Evolutionary conservation across 805 yeast species (phyloP).

Genomic region (Ogataea zsoltii): DNA sequence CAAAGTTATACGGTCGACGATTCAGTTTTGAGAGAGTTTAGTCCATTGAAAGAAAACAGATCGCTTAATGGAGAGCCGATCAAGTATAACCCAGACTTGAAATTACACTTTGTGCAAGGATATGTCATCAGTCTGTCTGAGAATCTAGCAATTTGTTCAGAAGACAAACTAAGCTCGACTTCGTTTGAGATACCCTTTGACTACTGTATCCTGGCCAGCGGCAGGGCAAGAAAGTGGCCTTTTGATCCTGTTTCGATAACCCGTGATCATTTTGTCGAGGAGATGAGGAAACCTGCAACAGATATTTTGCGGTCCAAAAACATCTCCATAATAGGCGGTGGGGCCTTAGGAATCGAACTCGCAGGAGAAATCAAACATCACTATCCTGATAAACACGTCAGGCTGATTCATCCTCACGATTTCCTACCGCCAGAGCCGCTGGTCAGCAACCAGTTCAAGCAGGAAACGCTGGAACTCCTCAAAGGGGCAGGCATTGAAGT

Average conservation of each 20-base stretch:
- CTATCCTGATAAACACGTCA: slow-evolving; percentile 40
- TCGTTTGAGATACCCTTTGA: slow-evolving; percentile 38
- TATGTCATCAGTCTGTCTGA: slow-evolving; percentile 5
- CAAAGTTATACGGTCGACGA: too few relatives aligned
- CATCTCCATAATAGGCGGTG: slow-evolving; percentile 52
- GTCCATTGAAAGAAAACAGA: too few relatives aligned
- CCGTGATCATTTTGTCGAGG: slow-evolving; percentile 38
- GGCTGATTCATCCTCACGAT: slow-evolving; percentile 43
- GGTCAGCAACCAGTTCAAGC: slow-evolving; percentile 11
- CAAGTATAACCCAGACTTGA: too few relatives aligned
- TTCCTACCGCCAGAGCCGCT: slow-evolving; percentile 39
- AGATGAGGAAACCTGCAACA: slow-evolving; percentile 39
- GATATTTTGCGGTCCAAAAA: slow-evolving; percentile 37
- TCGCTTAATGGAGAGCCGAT: too few relatives aligned
- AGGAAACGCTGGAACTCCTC: slow-evolving; percentile 4
- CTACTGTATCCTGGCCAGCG: slow-evolving; percentile 48
- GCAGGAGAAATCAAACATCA: slow-evolving; percentile 47
- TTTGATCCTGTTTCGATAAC: slow-evolving; percentile 49
- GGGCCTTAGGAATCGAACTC: slow-evolving; percentile 53
- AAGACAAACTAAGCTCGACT: neutral
- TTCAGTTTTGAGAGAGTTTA: too few relatives aligned
- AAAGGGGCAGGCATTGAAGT: slow-evolving; percentile 10
- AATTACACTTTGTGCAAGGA: slow-evolving; percentile 15
- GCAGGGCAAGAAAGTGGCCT: slow-evolving; percentile 55
- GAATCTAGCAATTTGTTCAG: slow-evolving; percentile 4